These are phyloP conservation scores for Scorias spongiosa DNA, from an alignment of 2,329 filamentous ascomycete species.

Conservation along the genomic window DNA sequence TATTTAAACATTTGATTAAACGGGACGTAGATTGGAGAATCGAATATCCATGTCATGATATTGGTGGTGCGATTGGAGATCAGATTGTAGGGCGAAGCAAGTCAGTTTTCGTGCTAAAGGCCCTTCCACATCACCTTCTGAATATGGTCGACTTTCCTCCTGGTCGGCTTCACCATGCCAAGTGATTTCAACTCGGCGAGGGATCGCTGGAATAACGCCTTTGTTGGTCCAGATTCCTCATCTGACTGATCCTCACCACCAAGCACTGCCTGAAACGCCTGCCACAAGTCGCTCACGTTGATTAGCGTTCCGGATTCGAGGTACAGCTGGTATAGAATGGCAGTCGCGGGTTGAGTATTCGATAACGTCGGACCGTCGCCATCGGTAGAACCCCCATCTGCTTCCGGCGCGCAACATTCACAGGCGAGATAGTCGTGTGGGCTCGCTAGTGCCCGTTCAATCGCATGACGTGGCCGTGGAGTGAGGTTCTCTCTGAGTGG, in stretches of 20 bases:
- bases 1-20: too few relatives aligned
- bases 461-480: slow-evolving; percentile 52
- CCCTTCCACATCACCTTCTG: slow-evolving; percentile 74
- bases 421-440: slow-evolving; percentile 69
- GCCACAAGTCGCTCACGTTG: slow-evolving; percentile 68
- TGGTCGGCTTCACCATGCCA: slow-evolving; percentile 76
- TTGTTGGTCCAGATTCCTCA: slow-evolving; percentile 22
- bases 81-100: too few relatives aligned
- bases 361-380: slow-evolving; percentile 34
- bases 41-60: too few relatives aligned
- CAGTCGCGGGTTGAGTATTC: slow-evolving; percentile 51
- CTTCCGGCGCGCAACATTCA: slow-evolving; percentile 42
- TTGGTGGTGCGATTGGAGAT: too few relatives aligned
- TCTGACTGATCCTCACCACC: slow-evolving; percentile 30
- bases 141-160: slow-evolving; percentile 84
- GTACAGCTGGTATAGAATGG: slow-evolving; percentile 66
- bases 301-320: slow-evolving; percentile 61
- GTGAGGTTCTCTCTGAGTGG: slow-evolving; percentile 62
- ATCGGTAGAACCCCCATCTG: slow-evolving; percentile 19
- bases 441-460: slow-evolving; percentile 55
- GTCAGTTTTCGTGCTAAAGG: slow-evolving; percentile 30
- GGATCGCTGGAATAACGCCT: slow-evolving; percentile 67
- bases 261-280: slow-evolving; percentile 54
- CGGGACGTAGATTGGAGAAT: too few relatives aligned
- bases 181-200: slow-evolving; percentile 73